A percentile compares a stretch with the other conserved stretches of the same genome.
phyloP scores from a whole-genome alignment of 129 eudicot species.

The Helichrysum umbraculigerum region DNA sequence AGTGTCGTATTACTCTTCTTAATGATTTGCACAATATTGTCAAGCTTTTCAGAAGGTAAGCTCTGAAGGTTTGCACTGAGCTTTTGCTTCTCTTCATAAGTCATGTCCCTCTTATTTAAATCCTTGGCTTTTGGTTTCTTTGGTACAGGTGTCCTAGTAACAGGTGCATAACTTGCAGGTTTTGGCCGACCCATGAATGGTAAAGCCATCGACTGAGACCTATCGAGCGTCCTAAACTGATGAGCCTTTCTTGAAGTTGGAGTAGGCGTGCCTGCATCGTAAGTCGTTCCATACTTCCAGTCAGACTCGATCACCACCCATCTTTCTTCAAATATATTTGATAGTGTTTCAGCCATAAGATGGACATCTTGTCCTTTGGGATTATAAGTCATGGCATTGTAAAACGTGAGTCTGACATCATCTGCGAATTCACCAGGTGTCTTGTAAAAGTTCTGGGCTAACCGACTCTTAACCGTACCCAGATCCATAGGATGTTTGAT shows the following conservation, averaged over 20 bases:
- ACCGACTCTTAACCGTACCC: constrained; percentile 47
- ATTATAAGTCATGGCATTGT: constrained; percentile 51
- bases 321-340: constrained; percentile 65
- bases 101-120: constrained; percentile 91
- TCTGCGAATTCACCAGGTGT: constrained; percentile 44
- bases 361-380: constrained; percentile 54
- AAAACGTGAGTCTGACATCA: constrained; percentile 51
- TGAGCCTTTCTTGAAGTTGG: constrained; percentile 55
- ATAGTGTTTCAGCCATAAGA: constrained; percentile 78
- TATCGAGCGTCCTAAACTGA: constrained; percentile 44
- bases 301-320: constrained; percentile 74
- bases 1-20: constrained; percentile 67
- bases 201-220: constrained; percentile 49
- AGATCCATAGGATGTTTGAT: constrained; percentile 58
- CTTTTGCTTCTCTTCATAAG: constrained; percentile 82
- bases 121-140: constrained; percentile 94
- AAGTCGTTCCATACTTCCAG: constrained; percentile 52
- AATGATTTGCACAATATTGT: constrained; percentile 75
- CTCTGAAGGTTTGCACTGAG: constrained; percentile 81
- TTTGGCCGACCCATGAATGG: constrained; percentile 42
- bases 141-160: constrained; percentile 62
- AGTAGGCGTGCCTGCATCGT: constrained; percentile 46
- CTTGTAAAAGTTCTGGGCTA: constrained; percentile 39
- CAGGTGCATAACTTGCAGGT: constrained; percentile 39
- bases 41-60: constrained; percentile 82